Evolutionary conservation across 805 yeast species (phyloP), one percentile per base, ranked within the genome.

Genomic region (Suhomyces sp.): DNA sequence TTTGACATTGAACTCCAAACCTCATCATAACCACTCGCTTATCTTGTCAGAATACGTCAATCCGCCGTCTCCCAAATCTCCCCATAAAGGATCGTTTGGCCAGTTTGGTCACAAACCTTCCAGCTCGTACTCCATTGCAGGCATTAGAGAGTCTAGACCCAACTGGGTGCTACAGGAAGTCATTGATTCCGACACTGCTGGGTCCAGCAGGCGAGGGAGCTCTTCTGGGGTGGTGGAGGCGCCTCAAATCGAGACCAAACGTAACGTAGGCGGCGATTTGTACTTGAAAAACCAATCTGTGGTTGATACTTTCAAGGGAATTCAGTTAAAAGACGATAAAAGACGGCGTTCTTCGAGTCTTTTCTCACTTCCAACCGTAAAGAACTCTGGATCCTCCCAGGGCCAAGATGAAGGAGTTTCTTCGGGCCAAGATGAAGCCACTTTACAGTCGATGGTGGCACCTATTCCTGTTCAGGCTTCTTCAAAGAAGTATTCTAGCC

Each of bases 251-350:
- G 79, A 75, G 56, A 75, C 79, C 2, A 75, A 73, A 55, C 56
- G 79, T 43, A 74, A 75, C 52, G 79, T 75, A 6, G 78, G 71
- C 2, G 79, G 79, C 10, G 78, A 75, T 53, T 61, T 75, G 37
- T 75, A 75, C 60, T 55, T 75, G 54, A 66, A 62, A 48, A 75
- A 74, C 53, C 79, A 75, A 53, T 66, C 76, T 1, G 67, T 66
- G 1, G 72, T 73, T 10, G 78, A 75, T 41, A 68, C 78, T 2
- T 73, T 75, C 59, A 75, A 74, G 48, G 79, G 67, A 6, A 71
- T 75, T 15, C 77, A 75, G 55, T 63, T 67, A 52, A 60, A 70
- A 54, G 78, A 75, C 56, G 75, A 73, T 47, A 66, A 66, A 53
- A 65, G 77, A 48, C 60, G 78, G 12, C 60, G 68, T 35, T 71